Base-by-base conservation (phyloP, 1,284 basidiomycete genomes). In the Lignosus rhinocerotis region DNA sequence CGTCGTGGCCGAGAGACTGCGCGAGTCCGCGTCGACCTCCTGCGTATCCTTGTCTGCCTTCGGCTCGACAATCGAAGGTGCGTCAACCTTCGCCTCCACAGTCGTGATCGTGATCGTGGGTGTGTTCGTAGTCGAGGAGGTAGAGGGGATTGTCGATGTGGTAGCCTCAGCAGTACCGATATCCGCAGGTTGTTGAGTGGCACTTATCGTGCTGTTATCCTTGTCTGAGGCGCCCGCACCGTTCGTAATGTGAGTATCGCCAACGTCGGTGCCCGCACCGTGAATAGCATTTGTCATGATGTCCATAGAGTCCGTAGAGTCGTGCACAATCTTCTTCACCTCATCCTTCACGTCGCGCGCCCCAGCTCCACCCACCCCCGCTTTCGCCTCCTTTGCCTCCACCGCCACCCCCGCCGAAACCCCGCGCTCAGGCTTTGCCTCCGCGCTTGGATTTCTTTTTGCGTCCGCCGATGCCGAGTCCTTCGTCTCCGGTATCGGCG, bases 281-380 rank as follows among this genome's bases (percentile, higher is more conserved):
- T 56, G 51, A 55, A 58, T 62, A 55, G 60, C 51, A 64, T 64
- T 64, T 56, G 63, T 45, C 43, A 45, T 62, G 60, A 56, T 48
- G 39, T 62, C 58, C 63, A 60, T 64, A 64, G 58, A 51, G 60
- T 64, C 62, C 62, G 57, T 64, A 59, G 52, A 32, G 55, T 63
- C 62, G 59, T 63, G 36, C 58, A 43, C 32, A 50, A 45, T 44
- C 55, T 61, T 47, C 55, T 61, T 47, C 56, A 12, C 46, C 54
- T 55, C 53, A 38, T 47, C 46, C 62, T n/a, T 44, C 54, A 42
- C 34, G 17, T 39, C 54, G 31, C 6, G 14, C 47, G 47, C 39
- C n/a, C 34, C 36, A 31, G n/a, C 55, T 45, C 44, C 55, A 45
- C 46, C 43, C 32, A 3, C 43, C 21, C 16, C 48, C 39, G 38